phyloP scores from a whole-genome alignment of 805 yeast species.

The Metschnikowia picachoensis region DNA sequence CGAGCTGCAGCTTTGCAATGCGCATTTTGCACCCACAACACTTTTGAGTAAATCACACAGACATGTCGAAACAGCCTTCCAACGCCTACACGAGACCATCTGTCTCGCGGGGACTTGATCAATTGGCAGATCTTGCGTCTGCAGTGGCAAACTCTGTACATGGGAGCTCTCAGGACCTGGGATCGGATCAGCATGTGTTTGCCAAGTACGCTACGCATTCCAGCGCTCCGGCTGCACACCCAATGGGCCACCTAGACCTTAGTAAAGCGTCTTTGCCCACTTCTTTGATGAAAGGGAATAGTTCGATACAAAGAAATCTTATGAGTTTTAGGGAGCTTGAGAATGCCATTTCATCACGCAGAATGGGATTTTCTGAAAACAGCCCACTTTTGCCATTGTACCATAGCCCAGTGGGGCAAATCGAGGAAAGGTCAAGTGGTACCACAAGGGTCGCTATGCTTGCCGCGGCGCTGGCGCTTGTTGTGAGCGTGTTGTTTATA shows the following conservation, averaged over 20 bases:
- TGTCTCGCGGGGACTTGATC: constrained; percentile 20
- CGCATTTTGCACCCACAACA: constrained; percentile 8
- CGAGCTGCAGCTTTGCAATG: background rate
- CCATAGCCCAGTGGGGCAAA: background rate
- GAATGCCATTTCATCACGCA: constrained; percentile 1
- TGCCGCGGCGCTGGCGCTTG: constrained; percentile 7
- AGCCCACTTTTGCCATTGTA: constrained; percentile 8
- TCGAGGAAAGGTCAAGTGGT: background rate
- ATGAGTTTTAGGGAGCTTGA: constrained; percentile 1
- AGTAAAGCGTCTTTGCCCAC: constrained; percentile 1
- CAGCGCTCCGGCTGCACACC: background rate
- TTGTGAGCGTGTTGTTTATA: constrained; percentile 6
- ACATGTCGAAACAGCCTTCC: background rate
- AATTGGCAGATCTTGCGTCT: constrained; percentile 24
- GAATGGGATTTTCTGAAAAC: constrained; percentile 1
- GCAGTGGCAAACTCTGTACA: constrained; percentile 11
- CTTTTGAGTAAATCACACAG: background rate
- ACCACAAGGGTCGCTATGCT: background rate
- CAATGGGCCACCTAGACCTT: background rate
- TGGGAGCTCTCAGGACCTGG: background rate
- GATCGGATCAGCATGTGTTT: background rate
- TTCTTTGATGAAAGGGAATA: background rate
- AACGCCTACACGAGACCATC: background rate
- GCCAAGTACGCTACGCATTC: constrained; percentile 1
- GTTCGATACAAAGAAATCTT: background rate